Evolutionary conservation across 73 alveolate species (phyloP).

Genomic region (Paramecium biaurelia): DNA sequence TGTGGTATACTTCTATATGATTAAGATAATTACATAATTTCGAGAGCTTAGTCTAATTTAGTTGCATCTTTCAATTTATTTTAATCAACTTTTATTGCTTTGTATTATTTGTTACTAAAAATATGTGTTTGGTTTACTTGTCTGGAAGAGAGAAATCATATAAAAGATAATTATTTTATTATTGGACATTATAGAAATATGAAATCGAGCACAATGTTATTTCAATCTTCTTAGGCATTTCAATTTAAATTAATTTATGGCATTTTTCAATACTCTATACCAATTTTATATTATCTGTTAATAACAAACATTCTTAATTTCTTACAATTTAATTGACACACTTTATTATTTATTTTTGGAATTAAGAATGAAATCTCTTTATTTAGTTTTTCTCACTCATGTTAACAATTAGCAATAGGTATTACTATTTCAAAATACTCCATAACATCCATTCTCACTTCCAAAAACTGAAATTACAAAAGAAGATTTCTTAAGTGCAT

Average conservation of each 20-base stretch:
- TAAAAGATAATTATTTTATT: slow-evolving; percentile 13
- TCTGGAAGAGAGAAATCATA: not conserved
- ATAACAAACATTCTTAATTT: not conserved
- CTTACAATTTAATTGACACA: not conserved
- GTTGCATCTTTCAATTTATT: not conserved
- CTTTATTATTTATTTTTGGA: not conserved
- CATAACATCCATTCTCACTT: not conserved
- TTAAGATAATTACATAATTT: not conserved
- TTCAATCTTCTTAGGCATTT: not conserved
- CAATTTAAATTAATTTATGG: not conserved
- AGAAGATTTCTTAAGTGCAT: not conserved
- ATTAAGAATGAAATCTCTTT: not conserved
- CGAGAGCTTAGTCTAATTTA: not conserved
- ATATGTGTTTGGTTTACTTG: not conserved
- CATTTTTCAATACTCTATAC: not conserved
- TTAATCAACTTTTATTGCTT: not conserved
- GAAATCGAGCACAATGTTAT: slow-evolving; percentile 9
- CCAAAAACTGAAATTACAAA: not conserved
- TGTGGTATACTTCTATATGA: not conserved
- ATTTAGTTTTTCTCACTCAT: not conserved
- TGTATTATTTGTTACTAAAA: not conserved
- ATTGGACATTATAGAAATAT: slow-evolving; percentile 29
- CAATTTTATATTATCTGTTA: slow-evolving; percentile 5
- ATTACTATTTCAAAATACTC: not conserved
- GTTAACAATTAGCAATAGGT: not conserved